Percentiles rank a stretch among this genome's conserved stretches.
Evolutionary conservation across 2,329 filamentous ascomycete species (phyloP).

Genomic region (Pestalotiopsis sp.): DNA sequence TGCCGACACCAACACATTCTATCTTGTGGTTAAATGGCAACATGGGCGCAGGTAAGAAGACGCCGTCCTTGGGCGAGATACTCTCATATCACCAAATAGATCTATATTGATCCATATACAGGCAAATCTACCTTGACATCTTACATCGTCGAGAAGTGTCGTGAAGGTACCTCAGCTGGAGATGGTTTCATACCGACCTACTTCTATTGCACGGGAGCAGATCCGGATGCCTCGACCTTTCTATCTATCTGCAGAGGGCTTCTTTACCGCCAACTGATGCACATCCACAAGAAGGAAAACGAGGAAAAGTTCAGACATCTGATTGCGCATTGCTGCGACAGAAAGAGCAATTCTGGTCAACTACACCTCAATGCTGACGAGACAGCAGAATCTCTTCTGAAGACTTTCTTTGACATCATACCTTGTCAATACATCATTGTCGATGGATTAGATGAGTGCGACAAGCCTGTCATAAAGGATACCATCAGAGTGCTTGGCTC

Average conservation of each 20-base stretch:
- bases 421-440: constrained; percentile 38
- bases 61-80: too few relatives aligned
- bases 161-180: constrained; percentile 8
- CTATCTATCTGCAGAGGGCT: background rate
- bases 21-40: constrained; percentile 35
- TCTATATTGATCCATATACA: constrained; percentile 15
- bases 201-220: constrained; percentile 38
- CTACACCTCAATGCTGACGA: background rate
- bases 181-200: constrained; percentile 31
- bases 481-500: constrained; percentile 17
- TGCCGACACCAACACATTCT: constrained; percentile 19
- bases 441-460: constrained; percentile 48
- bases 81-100: too few relatives aligned
- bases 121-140: constrained; percentile 47
- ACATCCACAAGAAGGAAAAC: background rate
- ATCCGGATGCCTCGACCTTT: background rate
- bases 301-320: constrained; percentile 4
- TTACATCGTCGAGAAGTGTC: constrained; percentile 35
- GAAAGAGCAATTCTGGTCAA: background rate
- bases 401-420: constrained; percentile 7
- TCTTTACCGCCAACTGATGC: constrained; percentile 4
- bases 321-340: constrained; percentile 5
- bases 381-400: background rate
- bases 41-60: constrained; percentile 31
- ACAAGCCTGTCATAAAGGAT: constrained; percentile 26